Evolutionary conservation across 179 eudicot species (phyloP), one percentile per base, ranked within the genome.

Genomic region (Sideroxylon spinosum): DNA sequence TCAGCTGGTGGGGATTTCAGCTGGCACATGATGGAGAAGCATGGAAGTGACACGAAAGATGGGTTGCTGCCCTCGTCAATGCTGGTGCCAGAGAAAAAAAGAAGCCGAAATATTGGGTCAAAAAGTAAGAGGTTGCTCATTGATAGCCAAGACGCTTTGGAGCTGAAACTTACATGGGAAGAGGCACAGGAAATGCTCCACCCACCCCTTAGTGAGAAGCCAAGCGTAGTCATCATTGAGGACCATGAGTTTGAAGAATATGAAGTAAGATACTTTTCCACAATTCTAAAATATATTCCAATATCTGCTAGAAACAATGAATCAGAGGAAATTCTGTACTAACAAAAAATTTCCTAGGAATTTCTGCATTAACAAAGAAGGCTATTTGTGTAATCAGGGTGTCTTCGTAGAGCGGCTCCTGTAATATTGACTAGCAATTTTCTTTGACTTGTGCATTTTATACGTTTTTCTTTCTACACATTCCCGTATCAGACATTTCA

Each of bases 61-160:
- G 87, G 82, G 77, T 80, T 78, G 50, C 48, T 85, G 69, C 71
- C 84, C 46, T 68, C 82, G 16, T 75, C 91, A 25, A 66, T 84
- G 75, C 73, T 71, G 74, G 84, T 73, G 57, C 82, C 88, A 63
- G 97, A 94, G 80, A 86, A 86, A 82, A 92, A 92, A 82, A 87
- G 84, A 81, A 89, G 88, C 83, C 86, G 94, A 82, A 94, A 91
- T 71, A 86, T 92, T 76, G 92, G 98, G 70, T 81, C 86, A 4
- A 86, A 82, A 75, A 85, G 81, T 82, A 90, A 90, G 84, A 79
- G 83, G 76, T 74, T 80, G 29, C 85, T 77, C 68, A 73, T 81
- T 74, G 84, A 82, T 69, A 85, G 80, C 76, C 79, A 79, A 71
- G 87, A 86, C 68, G 81, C 89, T 29, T 71, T 89, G 75, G 88